Evolutionary conservation across 2,329 filamentous ascomycete species (phyloP).

Genomic region (Phyllosticta citriasiana): DNA sequence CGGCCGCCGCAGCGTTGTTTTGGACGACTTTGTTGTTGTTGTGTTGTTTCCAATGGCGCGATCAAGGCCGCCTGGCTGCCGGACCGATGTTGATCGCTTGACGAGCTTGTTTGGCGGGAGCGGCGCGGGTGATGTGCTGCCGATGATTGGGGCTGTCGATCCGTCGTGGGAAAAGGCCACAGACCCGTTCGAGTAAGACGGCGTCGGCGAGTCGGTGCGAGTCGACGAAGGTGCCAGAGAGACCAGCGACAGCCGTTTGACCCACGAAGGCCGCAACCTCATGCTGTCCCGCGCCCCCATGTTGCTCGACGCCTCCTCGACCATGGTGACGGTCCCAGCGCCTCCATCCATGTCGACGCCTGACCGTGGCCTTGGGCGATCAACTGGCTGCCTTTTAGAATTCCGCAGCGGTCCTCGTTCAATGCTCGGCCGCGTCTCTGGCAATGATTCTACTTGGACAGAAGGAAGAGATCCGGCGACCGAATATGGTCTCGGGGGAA

Average conservation of each 20-base stretch:
- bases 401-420: constrained; percentile 3
- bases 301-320: constrained; percentile 21
- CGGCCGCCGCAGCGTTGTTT: constrained; percentile 59
- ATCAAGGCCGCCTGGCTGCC: constrained; percentile 35
- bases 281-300: constrained; percentile 18
- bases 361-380: not conserved
- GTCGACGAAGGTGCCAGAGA: constrained; percentile 57
- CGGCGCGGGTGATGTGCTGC: constrained; percentile 27
- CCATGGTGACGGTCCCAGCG: not conserved
- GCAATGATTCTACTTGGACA: not conserved
- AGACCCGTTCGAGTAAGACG: constrained; percentile 53
- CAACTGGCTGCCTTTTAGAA: not conserved
- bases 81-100: constrained; percentile 56
- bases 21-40: constrained; percentile 43
- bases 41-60: constrained; percentile 44
- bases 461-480: not conserved
- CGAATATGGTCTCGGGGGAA: constrained; percentile 2
- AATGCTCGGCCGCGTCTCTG: constrained; percentile 2
- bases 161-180: constrained; percentile 35
- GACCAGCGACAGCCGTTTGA: constrained; percentile 58
- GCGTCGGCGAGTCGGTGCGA: constrained; percentile 53
- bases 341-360: not conserved
- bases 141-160: constrained; percentile 55
- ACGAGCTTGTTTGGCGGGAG: constrained; percentile 65
- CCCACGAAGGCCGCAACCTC: constrained; percentile 52